Evolutionary conservation across 2,329 filamentous ascomycete species (phyloP).

Genomic region (Fusarium sp.): DNA sequence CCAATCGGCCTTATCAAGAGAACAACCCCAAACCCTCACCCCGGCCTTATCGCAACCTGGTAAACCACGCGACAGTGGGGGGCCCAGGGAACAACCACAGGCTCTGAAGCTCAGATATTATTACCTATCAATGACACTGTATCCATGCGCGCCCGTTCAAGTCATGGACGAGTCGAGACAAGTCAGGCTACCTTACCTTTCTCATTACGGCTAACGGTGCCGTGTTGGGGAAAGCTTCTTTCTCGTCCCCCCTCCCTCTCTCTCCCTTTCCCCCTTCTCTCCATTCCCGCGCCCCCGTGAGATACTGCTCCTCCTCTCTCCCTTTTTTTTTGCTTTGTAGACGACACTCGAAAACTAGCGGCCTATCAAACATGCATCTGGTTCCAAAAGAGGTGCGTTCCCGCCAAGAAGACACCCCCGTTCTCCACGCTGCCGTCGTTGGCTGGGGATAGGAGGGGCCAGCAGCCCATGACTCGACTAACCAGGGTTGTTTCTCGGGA

Average conservation of each 20-base stretch:
- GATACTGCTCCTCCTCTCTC: background rate
- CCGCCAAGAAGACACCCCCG: slow-evolving; percentile 8
- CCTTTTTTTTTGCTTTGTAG: background rate
- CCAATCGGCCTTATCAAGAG: slow-evolving; percentile 9
- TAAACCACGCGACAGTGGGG: slow-evolving; percentile 11
- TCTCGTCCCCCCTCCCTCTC: background rate
- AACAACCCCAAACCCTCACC: background rate
- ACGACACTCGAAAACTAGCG: background rate
- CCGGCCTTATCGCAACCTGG: slow-evolving; percentile 6
- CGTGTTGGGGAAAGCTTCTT: slow-evolving; percentile 9
- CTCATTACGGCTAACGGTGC: slow-evolving; percentile 31
- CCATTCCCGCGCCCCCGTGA: background rate
- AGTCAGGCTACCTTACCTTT: slow-evolving; percentile 23
- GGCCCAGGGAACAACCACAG: background rate
- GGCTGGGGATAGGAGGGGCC: background rate
- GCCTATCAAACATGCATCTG: slow-evolving; percentile 56
- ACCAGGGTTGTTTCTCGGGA: slow-evolving; percentile 29
- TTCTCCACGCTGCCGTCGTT: background rate
- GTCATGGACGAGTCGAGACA: slow-evolving; percentile 16
- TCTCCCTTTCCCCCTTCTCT: background rate
- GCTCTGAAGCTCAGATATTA: slow-evolving; percentile 5
- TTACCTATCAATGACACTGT: background rate
- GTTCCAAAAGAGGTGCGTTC: slow-evolving; percentile 60
- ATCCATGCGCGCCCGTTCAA: slow-evolving; percentile 9
- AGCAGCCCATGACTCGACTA: slow-evolving; percentile 19